Percentiles rank a stretch among this genome's conserved stretches.
Conservation (phyloP, 805 yeast species). For the Yamadazyma philogaea region DNA sequence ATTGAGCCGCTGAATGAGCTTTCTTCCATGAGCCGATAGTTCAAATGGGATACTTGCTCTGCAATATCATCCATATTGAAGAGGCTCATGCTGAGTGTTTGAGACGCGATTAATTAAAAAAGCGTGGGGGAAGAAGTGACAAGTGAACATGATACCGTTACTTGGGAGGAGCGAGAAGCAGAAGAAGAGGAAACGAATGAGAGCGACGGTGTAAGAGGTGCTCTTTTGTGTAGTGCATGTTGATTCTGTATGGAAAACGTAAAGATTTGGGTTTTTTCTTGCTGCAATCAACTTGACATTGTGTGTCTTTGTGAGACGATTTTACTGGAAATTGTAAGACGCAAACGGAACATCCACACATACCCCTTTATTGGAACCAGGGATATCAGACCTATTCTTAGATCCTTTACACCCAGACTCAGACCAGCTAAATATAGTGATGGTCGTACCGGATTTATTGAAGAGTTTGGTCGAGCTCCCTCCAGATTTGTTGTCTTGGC, state of each 20-base stretch:
- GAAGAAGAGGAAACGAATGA: too few species aligned
- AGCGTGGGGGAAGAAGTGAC: background rate
- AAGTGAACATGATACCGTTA: too few species aligned
- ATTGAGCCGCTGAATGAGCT: background rate
- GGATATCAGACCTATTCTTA: slow-evolving; percentile 1
- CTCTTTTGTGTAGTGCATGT: too few species aligned
- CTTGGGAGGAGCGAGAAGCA: too few species aligned
- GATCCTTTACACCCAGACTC: background rate
- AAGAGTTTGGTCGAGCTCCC: slow-evolving; percentile 2
- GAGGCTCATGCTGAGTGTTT: slow-evolving; percentile 8
- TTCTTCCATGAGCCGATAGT: slow-evolving; percentile 10
- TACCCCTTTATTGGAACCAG: background rate
- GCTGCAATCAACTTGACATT: too few species aligned
- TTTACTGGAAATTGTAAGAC: background rate
- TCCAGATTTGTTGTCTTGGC: background rate
- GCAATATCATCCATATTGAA: slow-evolving; percentile 17
- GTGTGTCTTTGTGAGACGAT: background rate
- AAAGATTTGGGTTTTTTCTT: too few species aligned
- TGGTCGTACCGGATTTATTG: background rate
- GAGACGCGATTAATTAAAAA: background rate
- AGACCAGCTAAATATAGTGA: slow-evolving; percentile 4
- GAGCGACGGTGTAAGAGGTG: background rate
- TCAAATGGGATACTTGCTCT: slow-evolving; percentile 12
- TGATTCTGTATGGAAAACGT: background rate
- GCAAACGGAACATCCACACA: background rate